Evolutionary conservation across 2,329 filamentous ascomycete species (phyloP).

Genomic region (Cryphonectria nitschkei): DNA sequence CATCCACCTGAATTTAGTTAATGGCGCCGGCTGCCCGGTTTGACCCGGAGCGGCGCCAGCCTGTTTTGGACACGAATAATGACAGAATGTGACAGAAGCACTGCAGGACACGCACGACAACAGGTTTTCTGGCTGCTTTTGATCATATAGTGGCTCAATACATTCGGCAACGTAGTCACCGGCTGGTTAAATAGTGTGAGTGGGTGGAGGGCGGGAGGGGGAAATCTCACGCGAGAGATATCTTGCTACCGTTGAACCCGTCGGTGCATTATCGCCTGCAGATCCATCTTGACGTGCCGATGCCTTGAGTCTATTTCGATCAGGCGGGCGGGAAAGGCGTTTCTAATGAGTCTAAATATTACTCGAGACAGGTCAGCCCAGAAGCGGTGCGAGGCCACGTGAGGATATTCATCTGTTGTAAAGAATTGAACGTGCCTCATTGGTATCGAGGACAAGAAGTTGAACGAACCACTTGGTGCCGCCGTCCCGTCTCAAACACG

Average conservation of each 20-base stretch:
- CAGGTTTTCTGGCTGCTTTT: background rate
- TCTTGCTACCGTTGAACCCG: background rate
- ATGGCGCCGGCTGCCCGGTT: background rate
- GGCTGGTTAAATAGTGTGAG: background rate
- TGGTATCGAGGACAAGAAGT: background rate
- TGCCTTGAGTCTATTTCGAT: background rate
- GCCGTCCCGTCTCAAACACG: background rate
- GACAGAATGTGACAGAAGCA: background rate
- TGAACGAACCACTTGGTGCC: background rate
- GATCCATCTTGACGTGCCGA: background rate
- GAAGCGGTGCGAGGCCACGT: background rate
- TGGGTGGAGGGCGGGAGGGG: background rate
- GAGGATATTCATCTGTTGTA: background rate
- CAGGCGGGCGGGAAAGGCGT: background rate
- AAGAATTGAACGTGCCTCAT: background rate
- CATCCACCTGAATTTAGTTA: background rate
- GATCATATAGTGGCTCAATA: constrained; percentile 4
- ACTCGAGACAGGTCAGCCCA: background rate
- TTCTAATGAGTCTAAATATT: background rate
- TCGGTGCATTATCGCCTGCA: background rate
- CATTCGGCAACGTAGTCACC: background rate
- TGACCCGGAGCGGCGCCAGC: background rate
- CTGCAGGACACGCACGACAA: background rate
- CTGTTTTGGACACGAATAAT: background rate
- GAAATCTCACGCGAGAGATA: background rate